Base-by-base conservation (phyloP, 345 rosid genomes). In the Corymbia maculata region DNA sequence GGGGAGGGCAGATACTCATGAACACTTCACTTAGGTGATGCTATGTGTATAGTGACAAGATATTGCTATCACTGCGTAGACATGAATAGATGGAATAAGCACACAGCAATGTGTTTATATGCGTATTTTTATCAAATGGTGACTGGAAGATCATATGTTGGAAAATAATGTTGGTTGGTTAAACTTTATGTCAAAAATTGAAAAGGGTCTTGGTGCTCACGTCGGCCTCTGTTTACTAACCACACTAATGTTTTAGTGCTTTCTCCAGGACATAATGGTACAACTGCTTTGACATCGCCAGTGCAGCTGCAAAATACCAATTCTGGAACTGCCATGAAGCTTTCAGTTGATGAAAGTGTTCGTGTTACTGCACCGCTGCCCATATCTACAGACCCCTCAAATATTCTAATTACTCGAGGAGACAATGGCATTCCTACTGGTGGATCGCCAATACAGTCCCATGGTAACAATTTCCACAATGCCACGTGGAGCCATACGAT, bases 331-430 rank as follows among this genome's bases (percentile, higher is more conserved):
- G 79, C 22, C 11, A 16, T 32, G 79, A 36, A 68, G 45, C 21
- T 68, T 68, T 32, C 12, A 4, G 45, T 0, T 30, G 11, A 68
- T 32, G 45, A 68, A 15, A n/a, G 75, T n/a, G 75, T 66, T 66
- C 11, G 1, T 15, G 12, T 16, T 1, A 3, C 12, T 15, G 45
- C 44, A 68, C 12, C 32, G 2, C 10, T 0, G 79, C 42, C 17
- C 36, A 15, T 1, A 32, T 32, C 21, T 68, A 2, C 44, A 30
- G 22, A 68, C 22, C 6, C 11, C 79, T 68, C 8, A 22, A 68
- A 68, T 68, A 44, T 68, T 4, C 12, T 4, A 4, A 30, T 68
- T 68, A 15, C 22, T 68, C 44, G 19, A 32, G 79, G 22, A 30
- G 44, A 32, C 4, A 7, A 15, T 68, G 44, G 44, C 17, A 15